Conservation (phyloP, 1,284 basidiomycete species). For the Mycena citricolor region DNA sequence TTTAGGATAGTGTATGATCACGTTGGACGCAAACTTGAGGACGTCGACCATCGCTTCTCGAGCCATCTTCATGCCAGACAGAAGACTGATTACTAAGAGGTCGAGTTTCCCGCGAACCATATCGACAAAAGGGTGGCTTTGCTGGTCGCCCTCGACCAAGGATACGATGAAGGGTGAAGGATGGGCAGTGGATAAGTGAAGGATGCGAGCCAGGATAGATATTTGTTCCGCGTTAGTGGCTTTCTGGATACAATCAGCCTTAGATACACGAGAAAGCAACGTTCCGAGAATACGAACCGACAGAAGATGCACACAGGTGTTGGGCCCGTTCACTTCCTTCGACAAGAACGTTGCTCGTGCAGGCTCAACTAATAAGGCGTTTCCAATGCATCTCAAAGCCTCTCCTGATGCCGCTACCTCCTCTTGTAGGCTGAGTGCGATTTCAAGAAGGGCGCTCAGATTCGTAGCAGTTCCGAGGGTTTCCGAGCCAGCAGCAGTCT, state of each 20-base stretch:
- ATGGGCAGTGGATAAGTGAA: constrained; percentile 70
- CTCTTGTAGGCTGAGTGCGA: constrained; percentile 52
- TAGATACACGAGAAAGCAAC: constrained; percentile 2
- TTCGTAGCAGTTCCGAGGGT: constrained; percentile 54
- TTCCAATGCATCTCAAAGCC: constrained; percentile 72
- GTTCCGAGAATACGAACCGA: constrained; percentile 46
- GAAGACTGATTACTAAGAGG: constrained; percentile 42
- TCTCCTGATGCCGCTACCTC: constrained; percentile 61
- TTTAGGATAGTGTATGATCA: constrained; percentile 63
- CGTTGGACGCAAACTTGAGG: constrained; percentile 74
- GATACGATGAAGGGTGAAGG: constrained; percentile 48
- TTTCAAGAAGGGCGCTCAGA: constrained; percentile 48
- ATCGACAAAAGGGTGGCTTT: constrained; percentile 54
- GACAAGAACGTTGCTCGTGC: constrained; percentile 57
- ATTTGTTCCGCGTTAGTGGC: constrained; percentile 55
- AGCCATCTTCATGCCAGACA: constrained; percentile 50
- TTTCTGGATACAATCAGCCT: constrained; percentile 44
- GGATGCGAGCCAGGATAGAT: constrained; percentile 70
- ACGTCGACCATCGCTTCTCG: constrained; percentile 72
- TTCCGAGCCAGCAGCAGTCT: constrained; percentile 65
- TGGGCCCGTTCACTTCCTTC: constrained; percentile 60
- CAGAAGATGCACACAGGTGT: constrained; percentile 52
- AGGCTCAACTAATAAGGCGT: constrained; percentile 67
- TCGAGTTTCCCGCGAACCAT: constrained; percentile 59
- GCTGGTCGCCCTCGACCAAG: constrained; percentile 58